Evolutionary conservation across 805 yeast species (phyloP).

Genomic region (Kregervanrija pseudodelftensis): DNA sequence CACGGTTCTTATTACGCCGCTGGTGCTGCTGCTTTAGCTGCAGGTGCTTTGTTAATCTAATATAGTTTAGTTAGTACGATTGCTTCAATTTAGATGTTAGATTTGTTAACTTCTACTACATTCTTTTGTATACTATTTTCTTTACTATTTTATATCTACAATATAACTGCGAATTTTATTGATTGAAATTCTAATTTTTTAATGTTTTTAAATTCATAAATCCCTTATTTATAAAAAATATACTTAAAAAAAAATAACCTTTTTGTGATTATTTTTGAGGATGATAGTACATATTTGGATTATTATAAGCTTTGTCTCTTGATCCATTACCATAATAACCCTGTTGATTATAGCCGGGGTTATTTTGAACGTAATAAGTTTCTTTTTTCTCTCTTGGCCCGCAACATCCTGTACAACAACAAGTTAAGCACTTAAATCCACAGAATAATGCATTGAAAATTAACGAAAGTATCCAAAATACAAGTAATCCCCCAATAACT

Average conservation of each 20-base stretch:
- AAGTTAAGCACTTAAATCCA: constrained; percentile 52
- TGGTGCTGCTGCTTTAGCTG: constrained; percentile 29
- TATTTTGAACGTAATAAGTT: too few relatives aligned
- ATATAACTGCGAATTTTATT: too few relatives aligned
- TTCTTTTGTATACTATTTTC: too few relatives aligned
- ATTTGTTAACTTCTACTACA: too few relatives aligned
- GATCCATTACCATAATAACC: neutral
- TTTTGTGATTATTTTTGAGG: constrained; percentile 14
- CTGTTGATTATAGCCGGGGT: too few relatives aligned
- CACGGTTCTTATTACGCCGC: constrained; percentile 25
- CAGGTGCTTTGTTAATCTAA: constrained; percentile 30
- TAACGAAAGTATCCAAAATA: constrained; percentile 49
- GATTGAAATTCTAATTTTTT: neutral
- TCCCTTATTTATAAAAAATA: neutral
- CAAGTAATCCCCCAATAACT: constrained; percentile 45
- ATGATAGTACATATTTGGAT: constrained; percentile 27
- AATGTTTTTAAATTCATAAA: constrained; percentile 3
- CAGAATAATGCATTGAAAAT: constrained; percentile 50
- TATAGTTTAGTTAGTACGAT: neutral
- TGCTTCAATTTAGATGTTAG: too few relatives aligned
- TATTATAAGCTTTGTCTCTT: constrained; percentile 19
- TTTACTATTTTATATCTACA: too few relatives aligned
- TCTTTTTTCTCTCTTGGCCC: too few relatives aligned
- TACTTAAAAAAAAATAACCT: constrained; percentile 3
- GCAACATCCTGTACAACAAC: constrained; percentile 38